Evolutionary conservation across 2,329 filamentous ascomycete genomes (phyloP), one percentile per base, ranked within the genome.

Genomic region (Pestalotiopsis sp.): DNA sequence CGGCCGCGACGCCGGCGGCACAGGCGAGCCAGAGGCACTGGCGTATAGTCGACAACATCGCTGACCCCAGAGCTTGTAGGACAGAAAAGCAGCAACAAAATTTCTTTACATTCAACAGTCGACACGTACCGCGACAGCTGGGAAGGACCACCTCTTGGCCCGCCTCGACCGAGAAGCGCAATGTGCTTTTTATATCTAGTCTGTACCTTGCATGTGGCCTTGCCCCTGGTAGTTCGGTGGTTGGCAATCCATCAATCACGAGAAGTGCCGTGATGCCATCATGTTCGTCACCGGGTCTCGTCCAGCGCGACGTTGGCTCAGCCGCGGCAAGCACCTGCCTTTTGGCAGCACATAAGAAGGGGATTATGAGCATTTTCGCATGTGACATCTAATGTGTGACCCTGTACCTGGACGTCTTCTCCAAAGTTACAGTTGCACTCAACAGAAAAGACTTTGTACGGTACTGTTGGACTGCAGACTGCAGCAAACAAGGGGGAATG

Each of bases 41-140:
- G 64, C 66, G 68, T 41, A 72, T 68, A 69, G 65, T 70, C 59
- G 59, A 65, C 74, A 77, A 75, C 45, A 61, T 72, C 69, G 39
- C 20, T 12, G n/a, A 45, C 12, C 31, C 41, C 27, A 31, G 39
- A 11, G 25, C 25, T 14, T 25, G 23, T 63, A n/a, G 27, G 23
- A 67, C 39, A 57, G 9, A 39, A 12, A 23, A 36, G 31, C n/a
- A 52, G 45, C 45, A 52, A 52, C 13, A 23, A 59, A n/a, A 36
- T 7, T 6, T 60, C 13, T 38, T 60, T 7, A 14, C 58, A 27
- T 14, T 60, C 25, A 27, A 60, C n/a, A 60, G 17, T 11, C 14
- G 20, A 23, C 14, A n/a, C 4, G 58, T 14, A 4, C 45, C 45
- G 20, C 7, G 45, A 59, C 17, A 27, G 20, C 41, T 25, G 17